These are phyloP conservation scores for Teratosphaeria epicoccoides DNA, from an alignment of 2,329 filamentous ascomycete species.

Conservation along the genomic window DNA sequence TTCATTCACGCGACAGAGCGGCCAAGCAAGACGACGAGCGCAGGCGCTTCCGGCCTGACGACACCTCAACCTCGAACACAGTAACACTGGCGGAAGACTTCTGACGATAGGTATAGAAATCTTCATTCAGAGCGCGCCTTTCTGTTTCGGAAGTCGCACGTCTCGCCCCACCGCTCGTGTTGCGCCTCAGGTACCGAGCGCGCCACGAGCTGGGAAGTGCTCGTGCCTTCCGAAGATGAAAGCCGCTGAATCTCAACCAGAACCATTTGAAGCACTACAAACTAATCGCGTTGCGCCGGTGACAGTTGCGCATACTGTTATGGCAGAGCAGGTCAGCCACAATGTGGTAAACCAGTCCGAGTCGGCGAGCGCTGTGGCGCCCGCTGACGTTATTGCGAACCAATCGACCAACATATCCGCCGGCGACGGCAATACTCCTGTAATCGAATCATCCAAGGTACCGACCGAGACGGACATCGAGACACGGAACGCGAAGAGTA, in stretches of 20 bases:
- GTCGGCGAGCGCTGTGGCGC: slow-evolving; percentile 50
- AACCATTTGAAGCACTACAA: neutral
- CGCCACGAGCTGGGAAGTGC: neutral
- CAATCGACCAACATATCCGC: slow-evolving; percentile 45
- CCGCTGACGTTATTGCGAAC: slow-evolving; percentile 54
- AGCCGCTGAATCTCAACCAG: too few species aligned
- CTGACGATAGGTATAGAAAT: neutral
- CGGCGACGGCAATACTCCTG: slow-evolving; percentile 33
- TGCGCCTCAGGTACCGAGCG: neutral
- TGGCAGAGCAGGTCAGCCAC: slow-evolving; percentile 60
- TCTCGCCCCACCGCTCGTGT: neutral
- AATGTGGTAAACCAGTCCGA: slow-evolving; percentile 62
- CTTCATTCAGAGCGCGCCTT: neutral
- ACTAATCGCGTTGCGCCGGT: neutral
- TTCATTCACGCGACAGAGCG: neutral
- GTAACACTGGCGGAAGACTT: neutral
- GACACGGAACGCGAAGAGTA: slow-evolving; percentile 1
- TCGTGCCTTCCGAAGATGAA: neutral
- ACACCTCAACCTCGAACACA: neutral
- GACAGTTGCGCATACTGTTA: slow-evolving; percentile 43
- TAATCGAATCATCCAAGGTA: slow-evolving; percentile 4
- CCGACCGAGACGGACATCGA: neutral
- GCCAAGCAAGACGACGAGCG: neutral
- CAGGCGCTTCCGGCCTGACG: neutral
- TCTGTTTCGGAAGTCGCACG: neutral